phyloP scores from a whole-genome alignment of 1,284 basidiomycete genomes.

The Leccinum subrobustum region DNA sequence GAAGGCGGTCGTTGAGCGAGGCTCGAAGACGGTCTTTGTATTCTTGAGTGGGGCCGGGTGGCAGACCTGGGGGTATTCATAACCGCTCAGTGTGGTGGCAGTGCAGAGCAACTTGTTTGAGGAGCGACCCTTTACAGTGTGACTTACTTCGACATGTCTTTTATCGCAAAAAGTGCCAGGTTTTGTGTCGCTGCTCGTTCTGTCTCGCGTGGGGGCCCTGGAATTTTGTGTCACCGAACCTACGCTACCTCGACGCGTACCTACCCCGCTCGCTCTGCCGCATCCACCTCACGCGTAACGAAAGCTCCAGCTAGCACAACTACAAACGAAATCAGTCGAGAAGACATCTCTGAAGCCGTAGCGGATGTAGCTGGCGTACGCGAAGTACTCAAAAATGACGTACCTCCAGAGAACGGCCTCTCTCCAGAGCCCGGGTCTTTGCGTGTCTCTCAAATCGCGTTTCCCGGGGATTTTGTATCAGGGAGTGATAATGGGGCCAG shows the following conservation, averaged over 20 bases:
- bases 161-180: conserved; percentile 15
- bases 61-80: conserved; percentile 27
- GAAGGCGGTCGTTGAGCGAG: conserved; percentile 38
- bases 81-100: conserved; percentile 8
- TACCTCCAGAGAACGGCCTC: conserved; percentile 11
- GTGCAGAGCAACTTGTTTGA: conserved; percentile 13
- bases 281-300: conserved; percentile 12
- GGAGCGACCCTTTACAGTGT: too few relatives aligned
- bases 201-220: not conserved
- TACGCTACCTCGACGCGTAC: conserved; percentile 28
- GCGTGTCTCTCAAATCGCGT: conserved; percentile 21
- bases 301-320: conserved; percentile 33
- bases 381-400: conserved; percentile 12
- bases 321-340: conserved; percentile 13
- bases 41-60: conserved; percentile 21
- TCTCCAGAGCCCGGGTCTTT: conserved; percentile 12
- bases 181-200: conserved; percentile 9
- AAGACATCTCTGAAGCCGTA: conserved; percentile 23
- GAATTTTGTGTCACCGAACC: not conserved
- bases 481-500: conserved; percentile 32
- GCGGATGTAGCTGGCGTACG: conserved; percentile 13
- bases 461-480: conserved; percentile 29
- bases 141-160: conserved; percentile 13
- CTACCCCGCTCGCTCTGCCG: conserved; percentile 21
- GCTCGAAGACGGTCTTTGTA: conserved; percentile 32